Percentiles rank a stretch among this genome's conserved stretches.
Evolutionary conservation across 176 grass and related monocot genomes (phyloP).

Genomic region (Guadua angustifolia): DNA sequence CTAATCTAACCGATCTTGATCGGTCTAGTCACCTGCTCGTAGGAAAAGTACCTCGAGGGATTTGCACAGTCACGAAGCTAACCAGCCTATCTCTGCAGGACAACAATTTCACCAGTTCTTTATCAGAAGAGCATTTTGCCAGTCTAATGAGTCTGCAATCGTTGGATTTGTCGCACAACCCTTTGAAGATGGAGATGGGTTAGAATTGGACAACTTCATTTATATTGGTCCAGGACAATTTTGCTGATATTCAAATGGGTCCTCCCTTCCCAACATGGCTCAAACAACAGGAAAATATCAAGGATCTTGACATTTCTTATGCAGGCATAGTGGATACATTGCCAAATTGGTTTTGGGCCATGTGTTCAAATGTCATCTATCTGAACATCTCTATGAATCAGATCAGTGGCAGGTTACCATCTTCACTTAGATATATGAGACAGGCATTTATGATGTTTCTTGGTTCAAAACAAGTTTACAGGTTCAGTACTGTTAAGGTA

Average conservation of each 20-base stretch:
- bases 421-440: not conserved
- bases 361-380: not conserved
- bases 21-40: constrained; percentile 13
- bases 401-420: constrained; percentile 37
- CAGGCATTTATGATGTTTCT: not conserved
- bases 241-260: constrained; percentile 18
- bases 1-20: not conserved
- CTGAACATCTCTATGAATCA: constrained; percentile 41
- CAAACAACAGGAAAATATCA: not conserved
- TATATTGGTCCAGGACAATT: not conserved
- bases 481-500: not conserved
- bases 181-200: not conserved
- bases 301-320: not conserved
- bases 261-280: constrained; percentile 34
- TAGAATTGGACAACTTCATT: not conserved
- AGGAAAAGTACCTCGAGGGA: not conserved
- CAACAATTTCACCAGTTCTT: constrained; percentile 4
- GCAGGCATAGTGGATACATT: constrained; percentile 5
- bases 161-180: not conserved
- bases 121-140: constrained; percentile 1
- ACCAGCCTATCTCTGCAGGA: not conserved
- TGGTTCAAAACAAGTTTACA: not conserved
- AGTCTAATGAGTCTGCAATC: not conserved
- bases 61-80: not conserved
- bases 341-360: constrained; percentile 38